Conservation (phyloP, 805 yeast genomes). For the Yarrowia alimentaria region DNA sequence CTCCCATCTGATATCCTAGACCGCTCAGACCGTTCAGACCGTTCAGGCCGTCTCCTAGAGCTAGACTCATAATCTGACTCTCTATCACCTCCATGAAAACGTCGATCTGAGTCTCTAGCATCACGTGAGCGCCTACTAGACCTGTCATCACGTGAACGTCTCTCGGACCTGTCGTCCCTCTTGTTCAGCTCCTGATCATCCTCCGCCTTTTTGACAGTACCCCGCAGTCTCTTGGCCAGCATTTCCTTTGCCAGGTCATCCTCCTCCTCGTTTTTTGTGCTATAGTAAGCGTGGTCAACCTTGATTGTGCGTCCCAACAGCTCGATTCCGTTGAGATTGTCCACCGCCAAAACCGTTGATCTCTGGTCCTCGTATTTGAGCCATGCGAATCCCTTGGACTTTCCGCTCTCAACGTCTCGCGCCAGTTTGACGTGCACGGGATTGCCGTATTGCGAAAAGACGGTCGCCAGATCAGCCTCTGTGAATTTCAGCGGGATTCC, state of each 20-base stretch:
- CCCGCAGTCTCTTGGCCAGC: too few relatives aligned
- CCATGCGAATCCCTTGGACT: slow-evolving; percentile 73
- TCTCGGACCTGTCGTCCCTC: background rate
- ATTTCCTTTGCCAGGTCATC: background rate
- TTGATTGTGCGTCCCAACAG: slow-evolving; percentile 52
- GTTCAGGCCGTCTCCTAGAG: background rate
- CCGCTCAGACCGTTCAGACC: background rate
- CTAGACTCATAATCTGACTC: too few relatives aligned
- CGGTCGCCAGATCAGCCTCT: slow-evolving; percentile 71
- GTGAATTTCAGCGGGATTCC: slow-evolving; percentile 60
- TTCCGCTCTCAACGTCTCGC: slow-evolving; percentile 63
- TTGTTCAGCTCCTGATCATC: background rate
- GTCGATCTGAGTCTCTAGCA: background rate
- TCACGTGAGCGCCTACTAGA: slow-evolving; percentile 7
- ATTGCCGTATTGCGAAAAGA: slow-evolving; percentile 86
- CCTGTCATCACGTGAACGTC: background rate
- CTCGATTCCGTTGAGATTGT: slow-evolving; percentile 72
- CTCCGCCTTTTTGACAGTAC: background rate
- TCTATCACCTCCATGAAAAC: too few relatives aligned
- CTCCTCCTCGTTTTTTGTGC: slow-evolving; percentile 30
- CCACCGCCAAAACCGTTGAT: slow-evolving; percentile 81
- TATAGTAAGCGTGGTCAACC: slow-evolving; percentile 72
- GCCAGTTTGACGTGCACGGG: slow-evolving; percentile 73
- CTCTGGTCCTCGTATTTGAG: slow-evolving; percentile 78
- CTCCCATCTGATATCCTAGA: background rate